Evolutionary conservation across 2,329 filamentous ascomycete species (phyloP).

Genomic region (Cordyceps cicadae): DNA sequence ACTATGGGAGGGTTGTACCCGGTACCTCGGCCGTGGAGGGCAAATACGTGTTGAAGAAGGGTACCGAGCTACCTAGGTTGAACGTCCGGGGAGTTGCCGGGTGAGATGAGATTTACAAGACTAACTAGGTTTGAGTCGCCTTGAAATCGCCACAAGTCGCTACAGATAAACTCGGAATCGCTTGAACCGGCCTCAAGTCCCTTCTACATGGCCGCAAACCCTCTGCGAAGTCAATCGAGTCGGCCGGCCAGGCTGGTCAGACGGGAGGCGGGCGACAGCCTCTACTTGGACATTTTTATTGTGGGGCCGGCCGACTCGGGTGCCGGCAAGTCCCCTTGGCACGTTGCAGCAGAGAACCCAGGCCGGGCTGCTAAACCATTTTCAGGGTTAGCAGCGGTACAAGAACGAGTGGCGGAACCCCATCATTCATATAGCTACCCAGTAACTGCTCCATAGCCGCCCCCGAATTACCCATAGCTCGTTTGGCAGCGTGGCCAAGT

Average conservation of each 20-base stretch:
- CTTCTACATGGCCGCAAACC: too few relatives aligned
- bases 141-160: neutral
- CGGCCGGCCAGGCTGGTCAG: neutral
- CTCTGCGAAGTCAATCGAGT: neutral
- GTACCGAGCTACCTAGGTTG: too few relatives aligned
- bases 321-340: neutral
- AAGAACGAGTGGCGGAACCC: neutral
- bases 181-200: too few relatives aligned
- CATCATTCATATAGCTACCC: too few relatives aligned
- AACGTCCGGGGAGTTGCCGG: neutral
- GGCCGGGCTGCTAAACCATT: neutral
- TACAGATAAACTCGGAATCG: neutral
- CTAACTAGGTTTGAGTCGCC: neutral
- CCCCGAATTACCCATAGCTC: neutral
- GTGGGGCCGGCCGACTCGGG: constrained; percentile 16
- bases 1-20: too few relatives aligned
- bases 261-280: constrained; percentile 21
- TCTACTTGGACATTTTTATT: constrained; percentile 26
- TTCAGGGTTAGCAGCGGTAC: neutral
- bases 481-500: neutral
- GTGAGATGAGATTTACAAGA: neutral
- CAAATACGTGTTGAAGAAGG: too few relatives aligned
- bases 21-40: too few relatives aligned
- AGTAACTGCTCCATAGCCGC: too few relatives aligned
- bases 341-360: neutral